Evolutionary conservation across 2,329 filamentous ascomycete genomes (phyloP).

Genomic region (Apiospora kogelbergensis): DNA sequence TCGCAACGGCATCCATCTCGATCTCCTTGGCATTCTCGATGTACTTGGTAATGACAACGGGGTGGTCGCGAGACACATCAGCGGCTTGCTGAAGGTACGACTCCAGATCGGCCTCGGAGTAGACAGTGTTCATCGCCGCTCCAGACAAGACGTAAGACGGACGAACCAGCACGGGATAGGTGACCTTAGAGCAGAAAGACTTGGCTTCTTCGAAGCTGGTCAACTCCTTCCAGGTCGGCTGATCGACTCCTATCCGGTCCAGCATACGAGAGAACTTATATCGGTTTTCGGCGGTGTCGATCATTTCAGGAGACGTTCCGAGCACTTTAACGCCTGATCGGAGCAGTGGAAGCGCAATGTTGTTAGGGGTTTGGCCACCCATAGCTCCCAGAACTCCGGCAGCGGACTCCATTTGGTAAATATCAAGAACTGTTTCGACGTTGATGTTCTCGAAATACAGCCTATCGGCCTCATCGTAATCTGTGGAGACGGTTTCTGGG

Average conservation of each 20-base stretch:
- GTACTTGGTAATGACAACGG: constrained; percentile 98
- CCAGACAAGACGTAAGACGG: constrained; percentile 97
- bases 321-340: constrained; percentile 89
- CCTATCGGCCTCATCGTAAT: constrained; percentile 92
- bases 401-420: constrained; percentile 84
- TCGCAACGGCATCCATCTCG: constrained; percentile 97
- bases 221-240: constrained; percentile 96
- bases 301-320: constrained; percentile 98
- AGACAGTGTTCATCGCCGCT: constrained; percentile 98
- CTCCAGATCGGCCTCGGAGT: constrained; percentile 89
- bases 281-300: constrained; percentile 93
- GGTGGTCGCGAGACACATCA: constrained; percentile 91
- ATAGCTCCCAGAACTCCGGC: constrained; percentile 89
- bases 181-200: constrained; percentile 82
- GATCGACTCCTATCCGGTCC: constrained; percentile 90
- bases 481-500: constrained; percentile 84
- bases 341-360: constrained; percentile 88
- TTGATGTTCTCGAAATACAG: constrained; percentile 97
- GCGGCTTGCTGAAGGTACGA: constrained; percentile 86
- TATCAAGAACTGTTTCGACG: constrained; percentile 86
- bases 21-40: constrained; percentile 99
- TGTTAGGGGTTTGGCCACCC: constrained; percentile 97
- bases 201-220: constrained; percentile 91
- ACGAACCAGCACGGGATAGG: constrained; percentile 90
- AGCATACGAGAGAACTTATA: constrained; percentile 99